These are phyloP conservation scores for Talaromyces sp. DNA, from an alignment of 2,329 filamentous ascomycete genomes.

Conservation along the genomic window DNA sequence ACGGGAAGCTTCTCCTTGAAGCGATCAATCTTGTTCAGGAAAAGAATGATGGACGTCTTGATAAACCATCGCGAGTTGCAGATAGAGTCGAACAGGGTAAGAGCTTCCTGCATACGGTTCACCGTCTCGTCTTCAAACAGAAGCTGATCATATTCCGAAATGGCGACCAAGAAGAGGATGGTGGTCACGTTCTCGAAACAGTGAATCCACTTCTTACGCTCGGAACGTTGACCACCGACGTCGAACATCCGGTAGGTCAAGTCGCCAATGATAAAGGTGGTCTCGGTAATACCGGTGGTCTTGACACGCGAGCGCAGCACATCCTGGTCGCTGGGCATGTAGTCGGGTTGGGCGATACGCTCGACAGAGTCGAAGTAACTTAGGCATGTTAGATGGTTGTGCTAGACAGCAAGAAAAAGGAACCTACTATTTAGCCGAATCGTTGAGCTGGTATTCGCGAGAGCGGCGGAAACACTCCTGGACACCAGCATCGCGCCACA, in stretches of 20 bases:
- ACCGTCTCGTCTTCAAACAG: constrained; percentile 95
- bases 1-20: constrained; percentile 71
- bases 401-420: neutral
- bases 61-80: constrained; percentile 69
- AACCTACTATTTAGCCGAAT: constrained; percentile 90
- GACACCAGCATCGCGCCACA: constrained; percentile 90
- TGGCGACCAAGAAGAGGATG: constrained; percentile 92
- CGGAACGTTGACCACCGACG: constrained; percentile 89
- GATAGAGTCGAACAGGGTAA: constrained; percentile 67
- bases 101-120: constrained; percentile 68
- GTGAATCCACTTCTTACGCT: constrained; percentile 99
- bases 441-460: constrained; percentile 92
- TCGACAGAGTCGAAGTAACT: constrained; percentile 96
- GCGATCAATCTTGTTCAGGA: constrained; percentile 70
- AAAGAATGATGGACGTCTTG: constrained; percentile 66
- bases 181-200: constrained; percentile 98
- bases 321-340: constrained; percentile 92
- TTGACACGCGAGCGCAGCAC: constrained; percentile 94
- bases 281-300: constrained; percentile 96
- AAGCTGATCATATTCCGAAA: constrained; percentile 94
- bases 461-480: constrained; percentile 95
- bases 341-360: constrained; percentile 83
- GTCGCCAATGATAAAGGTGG: constrained; percentile 90
- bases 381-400: constrained; percentile 4
- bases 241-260: constrained; percentile 97